Base-by-base conservation (phyloP, 257 asterid genomes). In the Henckelia pumila region DNA sequence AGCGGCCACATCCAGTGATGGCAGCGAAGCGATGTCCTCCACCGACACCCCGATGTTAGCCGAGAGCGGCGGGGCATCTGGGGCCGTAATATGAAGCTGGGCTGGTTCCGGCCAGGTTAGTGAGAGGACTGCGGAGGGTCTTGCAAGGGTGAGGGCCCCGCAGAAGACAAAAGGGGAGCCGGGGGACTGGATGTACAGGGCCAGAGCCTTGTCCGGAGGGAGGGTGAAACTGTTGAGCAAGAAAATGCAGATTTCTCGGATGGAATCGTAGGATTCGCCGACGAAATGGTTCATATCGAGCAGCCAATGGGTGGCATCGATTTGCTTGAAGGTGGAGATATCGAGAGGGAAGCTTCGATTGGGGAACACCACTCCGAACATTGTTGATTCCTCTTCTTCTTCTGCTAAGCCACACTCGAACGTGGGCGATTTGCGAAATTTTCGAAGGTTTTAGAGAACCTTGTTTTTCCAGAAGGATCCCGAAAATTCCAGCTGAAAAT, bases 281-380 rank as follows among this genome's bases (percentile, higher is more conserved):
- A 93, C 97, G 77, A 90, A 88, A 75, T 89, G 95, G 81, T 90
- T 88, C 99, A 93, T 90, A 78, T 93, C 99, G 74, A 93, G 95
- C 65, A 90, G 68, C 96, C 96, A 93, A 78, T 90, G 99, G 71
- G 89, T 82, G 64, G 91, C 60, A 82, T 90, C 99, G 78, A 93
- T 90, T 85, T 90, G 97, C 65, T 94, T 29, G 88, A 93, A 93
- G 75, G 96, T 83, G 73, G 99, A 86, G 70, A 88, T 86, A 82
- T 93, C 99, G 66, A 93, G 69, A 3, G 99, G 99, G 81, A 90
- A 93, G 67, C 97, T 93, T 40, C 96, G 96, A 50, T 88, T 93
- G 0, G 99, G 97, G 78, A 93, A 90, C 28, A 93, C 89, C 6
- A 90, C 95, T 16, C 99, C 99, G 73, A 93, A 93, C 99, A 93